Evolutionary conservation across 768 basidiomycete genomes (phyloP).

Genomic region (Chalciporus piperatus): DNA sequence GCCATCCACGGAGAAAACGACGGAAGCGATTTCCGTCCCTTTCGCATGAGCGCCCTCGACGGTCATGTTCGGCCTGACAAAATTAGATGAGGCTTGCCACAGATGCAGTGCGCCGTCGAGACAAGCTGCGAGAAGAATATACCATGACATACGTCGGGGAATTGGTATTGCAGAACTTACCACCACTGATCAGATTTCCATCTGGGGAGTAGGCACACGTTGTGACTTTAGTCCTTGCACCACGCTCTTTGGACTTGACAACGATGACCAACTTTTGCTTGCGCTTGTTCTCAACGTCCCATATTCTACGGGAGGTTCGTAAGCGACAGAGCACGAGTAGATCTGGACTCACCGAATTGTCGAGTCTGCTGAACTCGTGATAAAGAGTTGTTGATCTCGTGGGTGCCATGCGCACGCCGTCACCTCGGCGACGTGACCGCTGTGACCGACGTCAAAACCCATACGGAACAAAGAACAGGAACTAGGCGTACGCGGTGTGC

Average conservation of each 20-base stretch:
- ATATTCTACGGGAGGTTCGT: slow-evolving; percentile 59
- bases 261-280: slow-evolving; percentile 97
- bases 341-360: slow-evolving; percentile 73
- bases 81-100: slow-evolving; percentile 92
- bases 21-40: slow-evolving; percentile 80
- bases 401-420: slow-evolving; percentile 94
- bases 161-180: slow-evolving; percentile 42
- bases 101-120: slow-evolving; percentile 90
- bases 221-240: slow-evolving; percentile 89
- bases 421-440: slow-evolving; percentile 93
- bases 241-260: slow-evolving; percentile 93
- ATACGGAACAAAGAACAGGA: slow-evolving; percentile 6
- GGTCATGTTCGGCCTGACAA: slow-evolving; percentile 84
- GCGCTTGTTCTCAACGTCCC: slow-evolving; percentile 89
- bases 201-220: slow-evolving; percentile 86
- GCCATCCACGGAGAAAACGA: slow-evolving; percentile 88
- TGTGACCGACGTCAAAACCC: slow-evolving; percentile 30
- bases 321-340: background rate
- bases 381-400: slow-evolving; percentile 75
- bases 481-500: slow-evolving; percentile 80
- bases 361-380: slow-evolving; percentile 93
- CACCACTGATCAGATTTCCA: slow-evolving; percentile 85
- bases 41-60: slow-evolving; percentile 87
- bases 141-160: background rate
- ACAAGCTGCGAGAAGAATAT: slow-evolving; percentile 54